Evolutionary conservation across 208 protist species (phyloP), one percentile per base, ranked within the genome.

Genomic region (Leptomonas pyrrhocoris): DNA sequence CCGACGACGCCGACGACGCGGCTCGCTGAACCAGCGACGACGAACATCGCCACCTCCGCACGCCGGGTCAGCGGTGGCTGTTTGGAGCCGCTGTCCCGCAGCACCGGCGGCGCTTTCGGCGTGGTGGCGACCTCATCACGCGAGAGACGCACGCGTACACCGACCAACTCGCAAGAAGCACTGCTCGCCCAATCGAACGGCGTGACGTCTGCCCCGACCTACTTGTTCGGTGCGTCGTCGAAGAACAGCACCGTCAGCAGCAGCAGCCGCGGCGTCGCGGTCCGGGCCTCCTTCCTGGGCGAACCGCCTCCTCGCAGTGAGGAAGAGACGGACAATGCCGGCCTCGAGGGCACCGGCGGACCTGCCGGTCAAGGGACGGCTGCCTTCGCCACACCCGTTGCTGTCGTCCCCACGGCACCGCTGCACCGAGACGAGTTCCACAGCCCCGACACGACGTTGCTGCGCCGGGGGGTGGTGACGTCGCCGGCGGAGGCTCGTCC

Each of bases 121-220:
- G 45, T 43, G 2, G 59, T 15, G 2, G 58, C 9, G 1, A 43
- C 25, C n/a, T 12, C 16, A 13, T 42, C 45, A 30, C 8, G 27
- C 0, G 34, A 31, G 15, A 34, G 48, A 25, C 46, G 48, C 34
- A 55, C 49, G 3, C 36, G 61, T 21, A 67, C 61, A 15, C 48
- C 61, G n/a, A 36, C 9, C 2, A 34, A 46, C 8, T 1, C 15
- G n/a, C 28, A 34, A 12, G 13, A 18, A 18, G 21, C 27, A 3
- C 48, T 30, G 25, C 6, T 18, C 0, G 1, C 18, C 19, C 61
- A 43, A 16, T 3, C 19, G 7, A 25, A 5, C 7, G 11, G 3
- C 5, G 61, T 67, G 13, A 36, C 61, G 3, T 57, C 48, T 13
- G 61, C 48, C 15, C 61, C 61, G 18, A 57, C 49, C 34, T 57